phyloP scores from a whole-genome alignment of 352 stramenopile genomes.

The Phytophthora chlamydospora region DNA sequence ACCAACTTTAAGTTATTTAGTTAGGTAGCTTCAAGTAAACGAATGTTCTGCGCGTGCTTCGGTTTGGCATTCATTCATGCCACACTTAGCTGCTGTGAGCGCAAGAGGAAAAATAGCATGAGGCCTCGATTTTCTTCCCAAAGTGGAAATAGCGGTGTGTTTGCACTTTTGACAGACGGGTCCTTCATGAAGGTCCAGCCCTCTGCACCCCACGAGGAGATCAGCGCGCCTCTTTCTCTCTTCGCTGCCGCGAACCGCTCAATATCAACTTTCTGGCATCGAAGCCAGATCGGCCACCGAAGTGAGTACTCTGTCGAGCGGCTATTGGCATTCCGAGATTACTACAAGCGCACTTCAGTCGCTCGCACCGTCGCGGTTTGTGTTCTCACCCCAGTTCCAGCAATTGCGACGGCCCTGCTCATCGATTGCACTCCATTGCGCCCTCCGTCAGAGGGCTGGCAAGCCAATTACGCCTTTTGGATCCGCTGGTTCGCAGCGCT shows the following conservation, averaged over 20 bases:
- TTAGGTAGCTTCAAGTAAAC: no score
- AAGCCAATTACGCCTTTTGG: conserved; percentile 30
- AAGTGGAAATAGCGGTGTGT: no score
- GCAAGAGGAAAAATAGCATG: no score
- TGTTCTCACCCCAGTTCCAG: conserved; percentile 16
- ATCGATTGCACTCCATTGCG: conserved; percentile 29
- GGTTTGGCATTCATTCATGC: no score
- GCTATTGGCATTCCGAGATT: conserved; percentile 13
- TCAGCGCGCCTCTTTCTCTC: neutral
- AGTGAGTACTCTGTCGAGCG: conserved; percentile 20
- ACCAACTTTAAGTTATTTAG: no score
- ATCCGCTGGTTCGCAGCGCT: conserved; percentile 18
- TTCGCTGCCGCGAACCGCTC: no score
- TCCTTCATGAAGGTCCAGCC: no score
- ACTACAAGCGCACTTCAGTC: conserved; percentile 2
- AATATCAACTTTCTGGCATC: conserved; percentile 9
- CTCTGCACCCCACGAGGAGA: no score
- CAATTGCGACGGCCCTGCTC: conserved; percentile 9
- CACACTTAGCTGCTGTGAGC: no score
- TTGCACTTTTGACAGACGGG: no score
- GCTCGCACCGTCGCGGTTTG: conserved; percentile 9
- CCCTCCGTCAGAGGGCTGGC: conserved; percentile 14
- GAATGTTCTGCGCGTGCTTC: no score
- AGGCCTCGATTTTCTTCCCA: no score
- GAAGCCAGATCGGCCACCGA: conserved; percentile 14